Percentiles rank a stretch among this genome's conserved stretches.
phyloP scores from a whole-genome alignment of 2,329 filamentous ascomycete species.

The Phoma sp. region DNA sequence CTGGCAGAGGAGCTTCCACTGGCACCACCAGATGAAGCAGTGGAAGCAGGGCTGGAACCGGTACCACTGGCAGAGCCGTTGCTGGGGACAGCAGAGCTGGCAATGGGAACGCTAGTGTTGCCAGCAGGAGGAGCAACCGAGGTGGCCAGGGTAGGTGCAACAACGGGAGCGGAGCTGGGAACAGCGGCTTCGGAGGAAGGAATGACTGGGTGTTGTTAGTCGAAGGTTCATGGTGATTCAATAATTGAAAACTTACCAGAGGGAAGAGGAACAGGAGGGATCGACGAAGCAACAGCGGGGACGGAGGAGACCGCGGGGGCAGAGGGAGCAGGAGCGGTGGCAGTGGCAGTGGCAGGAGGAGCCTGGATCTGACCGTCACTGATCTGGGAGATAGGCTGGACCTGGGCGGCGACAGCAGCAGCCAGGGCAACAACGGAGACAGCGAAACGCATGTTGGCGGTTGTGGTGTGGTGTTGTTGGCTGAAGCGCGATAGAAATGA shows the following conservation, averaged over 20 bases:
- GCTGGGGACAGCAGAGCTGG: constrained; percentile 5
- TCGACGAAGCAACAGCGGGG: neutral
- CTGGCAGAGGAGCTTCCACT: constrained; percentile 18
- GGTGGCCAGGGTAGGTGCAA: neutral
- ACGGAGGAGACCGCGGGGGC: constrained; percentile 3
- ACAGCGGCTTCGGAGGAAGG: constrained; percentile 9
- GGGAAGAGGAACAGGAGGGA: neutral
- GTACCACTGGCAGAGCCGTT: constrained; percentile 2
- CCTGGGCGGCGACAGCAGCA: constrained; percentile 38
- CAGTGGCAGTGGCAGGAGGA: constrained; percentile 15
- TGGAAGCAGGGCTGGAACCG: constrained; percentile 8
- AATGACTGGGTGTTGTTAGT: constrained; percentile 7
- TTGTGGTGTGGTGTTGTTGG: constrained; percentile 14
- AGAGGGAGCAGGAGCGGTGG: constrained; percentile 12
- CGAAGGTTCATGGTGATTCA: neutral
- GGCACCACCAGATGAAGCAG: constrained; percentile 9
- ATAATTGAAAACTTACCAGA: neutral
- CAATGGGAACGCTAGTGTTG: constrained; percentile 6
- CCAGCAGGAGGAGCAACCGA: constrained; percentile 3
- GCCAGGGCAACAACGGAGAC: constrained; percentile 38
- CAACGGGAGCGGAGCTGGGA: constrained; percentile 3
- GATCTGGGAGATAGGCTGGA: constrained; percentile 49
- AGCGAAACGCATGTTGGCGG: constrained; percentile 44
- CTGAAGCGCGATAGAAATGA: constrained; percentile 7
- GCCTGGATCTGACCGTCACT: constrained; percentile 50